Conservation (phyloP, 1,284 basidiomycete species). For the Xerocomus amazonicus region DNA sequence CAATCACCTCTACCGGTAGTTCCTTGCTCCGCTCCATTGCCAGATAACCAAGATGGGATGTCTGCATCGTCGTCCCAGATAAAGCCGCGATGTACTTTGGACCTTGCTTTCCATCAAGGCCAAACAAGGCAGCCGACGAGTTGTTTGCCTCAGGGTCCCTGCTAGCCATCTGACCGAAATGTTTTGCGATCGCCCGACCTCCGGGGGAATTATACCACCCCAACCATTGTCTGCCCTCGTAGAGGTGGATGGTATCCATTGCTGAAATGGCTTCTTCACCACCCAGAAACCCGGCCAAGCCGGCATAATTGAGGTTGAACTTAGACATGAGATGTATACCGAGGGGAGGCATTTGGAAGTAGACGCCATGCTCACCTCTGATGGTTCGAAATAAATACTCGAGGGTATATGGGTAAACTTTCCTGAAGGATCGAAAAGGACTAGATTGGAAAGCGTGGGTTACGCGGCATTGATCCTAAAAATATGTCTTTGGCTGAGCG, state of each 20-base stretch:
- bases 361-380: neutral
- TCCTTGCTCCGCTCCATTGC: slow-evolving; percentile 15
- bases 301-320: slow-evolving; percentile 25
- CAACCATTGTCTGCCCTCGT: slow-evolving; percentile 17
- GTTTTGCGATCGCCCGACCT: no score
- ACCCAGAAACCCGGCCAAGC: slow-evolving; percentile 29
- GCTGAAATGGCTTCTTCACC: slow-evolving; percentile 32
- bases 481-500: no score
- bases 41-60: slow-evolving; percentile 25
- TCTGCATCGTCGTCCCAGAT: neutral
- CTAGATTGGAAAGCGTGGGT: no score
- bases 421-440: no score
- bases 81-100: slow-evolving; percentile 25
- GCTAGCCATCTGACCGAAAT: slow-evolving; percentile 26
- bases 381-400: neutral
- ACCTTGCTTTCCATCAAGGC: slow-evolving; percentile 28
- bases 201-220: no score
- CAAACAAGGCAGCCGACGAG: slow-evolving; percentile 22
- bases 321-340: slow-evolving; percentile 9
- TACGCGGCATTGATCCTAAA: no score
- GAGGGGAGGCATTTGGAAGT: no score
- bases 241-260: slow-evolving; percentile 31
- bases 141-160: slow-evolving; percentile 28
- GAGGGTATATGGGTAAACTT: no score
- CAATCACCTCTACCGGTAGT: neutral